Base-by-base conservation (phyloP, 2,329 filamentous ascomycete genomes). In the Coleophoma eucalyptorum region DNA sequence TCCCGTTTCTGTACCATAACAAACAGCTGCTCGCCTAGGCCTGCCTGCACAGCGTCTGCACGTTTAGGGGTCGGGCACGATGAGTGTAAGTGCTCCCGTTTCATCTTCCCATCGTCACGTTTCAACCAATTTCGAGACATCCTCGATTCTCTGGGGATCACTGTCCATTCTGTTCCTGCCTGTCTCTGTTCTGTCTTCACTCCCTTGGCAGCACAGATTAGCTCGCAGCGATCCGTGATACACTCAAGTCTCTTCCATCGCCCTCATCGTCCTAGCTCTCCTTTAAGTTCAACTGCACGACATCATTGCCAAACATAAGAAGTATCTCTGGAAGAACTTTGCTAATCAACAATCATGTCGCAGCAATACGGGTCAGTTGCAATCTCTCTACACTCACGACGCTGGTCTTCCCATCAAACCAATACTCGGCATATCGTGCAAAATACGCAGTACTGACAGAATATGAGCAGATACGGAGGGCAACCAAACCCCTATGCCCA, bases 401-500 rank as follows among this genome's bases (percentile, higher is more conserved):
- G 21, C 31, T 12, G 34, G 7, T 15, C 21, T 37, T 53, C 16
- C 26, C 34, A 12, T 40, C 45, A 7, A 41, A 7, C 38, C 18
- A 40, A 21, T 8, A 31, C 45, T 47, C 16, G 19, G n/a, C 15
- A 26, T 26, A 26, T 26, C 26, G 3, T 26, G 26, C 26, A 26
- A 26, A 5, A 5, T 26, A 8, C 26, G 26, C 26, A 26, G 43
- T 54, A 40, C 58, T 58, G 45, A 58, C 43, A 26, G 34, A n/a
- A 18, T 11, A n/a, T 49, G 26, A 48, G 49, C 48, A 84, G 78
- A 69, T 83, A 83, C 72, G 75, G 77, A 55, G 72, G 71, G 50
- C 69, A 69, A 59, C 67, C 70, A 54, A 83, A 85, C 68, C 81
- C 81, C 50, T 85, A 79, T 61, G 80, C 83, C 62, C 72, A 84